Evolutionary conservation across 139 green algal species (phyloP), one percentile per base, ranked within the genome.

Genomic region (Micractinium sp.): DNA sequence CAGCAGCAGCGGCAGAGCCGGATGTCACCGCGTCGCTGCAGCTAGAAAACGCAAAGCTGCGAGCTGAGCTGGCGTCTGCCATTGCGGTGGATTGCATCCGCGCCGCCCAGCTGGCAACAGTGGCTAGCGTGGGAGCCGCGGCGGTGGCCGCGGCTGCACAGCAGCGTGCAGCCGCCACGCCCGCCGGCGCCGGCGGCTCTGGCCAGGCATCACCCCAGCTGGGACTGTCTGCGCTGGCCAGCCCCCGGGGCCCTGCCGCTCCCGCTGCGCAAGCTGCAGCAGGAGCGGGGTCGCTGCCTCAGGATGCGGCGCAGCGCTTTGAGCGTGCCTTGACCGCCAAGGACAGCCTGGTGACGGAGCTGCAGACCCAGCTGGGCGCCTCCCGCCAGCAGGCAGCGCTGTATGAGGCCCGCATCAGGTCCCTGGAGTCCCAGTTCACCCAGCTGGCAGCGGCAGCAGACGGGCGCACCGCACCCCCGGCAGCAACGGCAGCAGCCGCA

Each of bases 11-110:
- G 56, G 79, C 77, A 25, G 79, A 79, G 25, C 19, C 47, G 12
- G 82, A 80, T 66, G 67, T 60, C 5, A 76, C 60, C 0, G 67
- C 83, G 1, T 78, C 60, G 71, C 61, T 93, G 60, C 77, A 82
- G 80, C 71, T 97, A 81, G 94, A 97, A 85, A 96, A 96, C 85
- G 94, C 95, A 0, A 89, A 91, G 47, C 91, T 97, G 7, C 92
- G 94, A 0, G 90, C 94, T 0, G 94, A 97, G 76, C 90, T 97
- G 29, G 95, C 95, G 19, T 86, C 89, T 2, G 76, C 94, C 36
- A 81, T 91, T 23, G 87, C 91, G 2, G 67, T 90, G 53, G 84
- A 87, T 41, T 79, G 85, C 87, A 84, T 88, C 31, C 79, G 66
- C 47, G 16, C 87, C 0, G 87, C 67, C 9, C 79, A 86, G 80